These are phyloP conservation scores for Cladosporium colombiae DNA, from an alignment of 2,329 filamentous ascomycete species.

Conservation along the genomic window DNA sequence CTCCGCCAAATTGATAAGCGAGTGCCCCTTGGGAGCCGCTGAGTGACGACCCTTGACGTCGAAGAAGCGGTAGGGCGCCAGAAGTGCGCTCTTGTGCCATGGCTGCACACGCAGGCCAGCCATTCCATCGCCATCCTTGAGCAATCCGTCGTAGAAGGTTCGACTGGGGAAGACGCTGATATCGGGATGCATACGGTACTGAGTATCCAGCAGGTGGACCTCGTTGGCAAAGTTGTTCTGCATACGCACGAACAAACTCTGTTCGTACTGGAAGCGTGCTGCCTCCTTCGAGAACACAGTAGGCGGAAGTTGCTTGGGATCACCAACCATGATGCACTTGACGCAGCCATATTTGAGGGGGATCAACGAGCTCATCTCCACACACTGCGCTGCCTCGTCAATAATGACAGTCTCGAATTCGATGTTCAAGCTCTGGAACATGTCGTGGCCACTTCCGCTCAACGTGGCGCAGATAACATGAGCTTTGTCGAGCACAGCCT, in stretches of 20 bases:
- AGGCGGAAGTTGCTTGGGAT: slow-evolving; percentile 94
- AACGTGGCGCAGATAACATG: slow-evolving; percentile 94
- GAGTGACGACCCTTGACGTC: slow-evolving; percentile 88
- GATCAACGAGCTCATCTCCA: slow-evolving; percentile 93
- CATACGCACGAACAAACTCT: slow-evolving; percentile 98
- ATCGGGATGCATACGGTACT: slow-evolving; percentile 98
- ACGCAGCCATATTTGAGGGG: slow-evolving; percentile 96
- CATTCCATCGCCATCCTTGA: slow-evolving; percentile 87
- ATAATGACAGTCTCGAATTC: slow-evolving; percentile 99
- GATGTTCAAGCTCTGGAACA: slow-evolving; percentile 91
- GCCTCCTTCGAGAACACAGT: slow-evolving; percentile 95
- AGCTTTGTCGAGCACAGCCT: slow-evolving; percentile 85
- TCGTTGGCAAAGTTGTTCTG: slow-evolving; percentile 86
- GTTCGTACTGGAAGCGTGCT: slow-evolving; percentile 89
- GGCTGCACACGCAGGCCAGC: slow-evolving; percentile 70
- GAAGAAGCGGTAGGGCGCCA: slow-evolving; percentile 95
- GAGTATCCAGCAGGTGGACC: slow-evolving; percentile 91
- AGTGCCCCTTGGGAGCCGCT: slow-evolving; percentile 79
- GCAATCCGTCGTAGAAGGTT: slow-evolving; percentile 86
- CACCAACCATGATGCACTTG: slow-evolving; percentile 95
- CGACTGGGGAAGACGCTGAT: slow-evolving; percentile 89
- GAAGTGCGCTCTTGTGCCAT: slow-evolving; percentile 80
- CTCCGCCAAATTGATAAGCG: slow-evolving; percentile 85
- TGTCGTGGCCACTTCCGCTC: slow-evolving; percentile 93
- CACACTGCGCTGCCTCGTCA: slow-evolving; percentile 96